phyloP scores from a whole-genome alignment of 495 filamentous ascomycete genomes.

The Extremus antarcticus region DNA sequence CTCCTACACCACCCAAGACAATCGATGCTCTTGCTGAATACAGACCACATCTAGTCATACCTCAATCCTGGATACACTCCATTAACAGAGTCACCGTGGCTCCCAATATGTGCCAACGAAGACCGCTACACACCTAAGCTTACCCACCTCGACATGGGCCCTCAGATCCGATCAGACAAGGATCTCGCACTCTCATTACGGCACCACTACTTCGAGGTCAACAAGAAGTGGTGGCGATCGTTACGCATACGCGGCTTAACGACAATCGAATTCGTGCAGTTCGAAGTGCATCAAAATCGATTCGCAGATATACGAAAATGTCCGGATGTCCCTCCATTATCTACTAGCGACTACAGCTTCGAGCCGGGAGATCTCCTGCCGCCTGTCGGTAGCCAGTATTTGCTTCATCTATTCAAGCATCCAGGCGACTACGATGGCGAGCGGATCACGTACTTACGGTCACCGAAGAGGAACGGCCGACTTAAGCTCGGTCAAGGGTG shows the following conservation, averaged over 20 bases:
- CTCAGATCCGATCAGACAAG: conserved; percentile 24
- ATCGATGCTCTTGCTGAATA: not conserved
- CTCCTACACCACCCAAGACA: not conserved
- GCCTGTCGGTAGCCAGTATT: conserved; percentile 29
- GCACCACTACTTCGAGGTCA: conserved; percentile 25
- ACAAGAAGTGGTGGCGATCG: conserved; percentile 20
- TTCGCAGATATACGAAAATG: conserved; percentile 29
- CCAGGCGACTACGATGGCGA: conserved; percentile 31
- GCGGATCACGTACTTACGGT: conserved; percentile 23
- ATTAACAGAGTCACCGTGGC: conserved; percentile 18
- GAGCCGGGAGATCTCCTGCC: conserved; percentile 30
- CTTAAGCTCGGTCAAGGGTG: conserved; percentile 29
- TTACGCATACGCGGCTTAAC: conserved; percentile 25
- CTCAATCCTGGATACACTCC: not conserved
- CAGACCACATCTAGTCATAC: not conserved
- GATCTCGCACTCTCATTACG: conserved; percentile 24
- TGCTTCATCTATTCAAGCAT: conserved; percentile 32
- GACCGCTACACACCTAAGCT: conserved; percentile 26
- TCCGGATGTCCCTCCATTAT: conserved; percentile 26
- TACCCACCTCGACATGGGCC: conserved; percentile 10
- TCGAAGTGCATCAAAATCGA: conserved; percentile 31
- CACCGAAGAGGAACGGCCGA: conserved; percentile 21
- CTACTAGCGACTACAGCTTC: conserved; percentile 26
- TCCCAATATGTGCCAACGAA: conserved; percentile 27
- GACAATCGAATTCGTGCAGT: conserved; percentile 32